These are phyloP conservation scores for Fusarium sp. DNA, from an alignment of 2,329 filamentous ascomycete species.

Conservation along the genomic window DNA sequence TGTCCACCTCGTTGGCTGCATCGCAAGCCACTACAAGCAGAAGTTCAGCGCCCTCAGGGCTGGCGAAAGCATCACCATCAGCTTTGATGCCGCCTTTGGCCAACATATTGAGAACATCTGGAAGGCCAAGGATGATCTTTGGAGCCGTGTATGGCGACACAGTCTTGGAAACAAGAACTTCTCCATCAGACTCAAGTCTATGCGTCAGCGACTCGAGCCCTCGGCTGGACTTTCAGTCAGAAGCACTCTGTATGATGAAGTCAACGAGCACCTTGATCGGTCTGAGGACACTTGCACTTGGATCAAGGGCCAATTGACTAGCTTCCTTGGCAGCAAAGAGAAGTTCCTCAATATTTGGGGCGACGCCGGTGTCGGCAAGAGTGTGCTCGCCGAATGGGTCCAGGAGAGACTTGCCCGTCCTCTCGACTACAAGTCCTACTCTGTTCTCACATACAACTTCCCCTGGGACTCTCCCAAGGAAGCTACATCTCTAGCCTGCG, in stretches of 20 bases:
- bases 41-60: constrained; percentile 52
- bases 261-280: constrained; percentile 56
- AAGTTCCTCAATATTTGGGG: constrained; percentile 57
- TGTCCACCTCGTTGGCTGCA: constrained; percentile 54
- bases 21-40: constrained; percentile 56
- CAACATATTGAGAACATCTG: constrained; percentile 55
- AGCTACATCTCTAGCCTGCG: constrained; percentile 52
- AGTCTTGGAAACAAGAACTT: constrained; percentile 50
- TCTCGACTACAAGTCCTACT: constrained; percentile 54
- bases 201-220: constrained; percentile 54
- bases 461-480: constrained; percentile 53
- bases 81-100: constrained; percentile 58
- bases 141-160: constrained; percentile 55
- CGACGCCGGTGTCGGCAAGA: constrained; percentile 55
- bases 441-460: constrained; percentile 57
- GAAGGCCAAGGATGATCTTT: constrained; percentile 52
- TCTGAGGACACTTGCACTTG: constrained; percentile 60
- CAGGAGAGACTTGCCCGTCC: constrained; percentile 58
- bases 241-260: constrained; percentile 53
- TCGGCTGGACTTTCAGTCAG: constrained; percentile 49
- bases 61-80: constrained; percentile 49
- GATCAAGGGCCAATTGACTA: constrained; percentile 54
- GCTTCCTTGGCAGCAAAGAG: constrained; percentile 55
- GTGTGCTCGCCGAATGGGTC: constrained; percentile 58
- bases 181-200: constrained; percentile 47